Conservation (phyloP, 768 basidiomycete species). For the Neoboletus subvelutipes region DNA sequence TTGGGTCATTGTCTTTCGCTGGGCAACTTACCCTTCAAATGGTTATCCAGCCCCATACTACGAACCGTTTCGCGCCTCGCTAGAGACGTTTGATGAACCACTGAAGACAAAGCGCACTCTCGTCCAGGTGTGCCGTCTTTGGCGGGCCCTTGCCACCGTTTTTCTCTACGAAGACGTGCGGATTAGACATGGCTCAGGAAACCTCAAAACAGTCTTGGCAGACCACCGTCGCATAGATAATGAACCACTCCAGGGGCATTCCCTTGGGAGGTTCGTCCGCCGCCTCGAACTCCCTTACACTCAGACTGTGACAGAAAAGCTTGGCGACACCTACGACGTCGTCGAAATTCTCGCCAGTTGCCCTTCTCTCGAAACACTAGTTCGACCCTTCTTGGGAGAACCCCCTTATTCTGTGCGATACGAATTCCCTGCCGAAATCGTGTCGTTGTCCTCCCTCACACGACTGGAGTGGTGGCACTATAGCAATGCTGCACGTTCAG, state of each 20-base stretch:
- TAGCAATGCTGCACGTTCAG: constrained; percentile 53
- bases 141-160: constrained; percentile 47
- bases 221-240: constrained; percentile 6
- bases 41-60: constrained; percentile 37
- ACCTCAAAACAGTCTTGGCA: constrained; percentile 35
- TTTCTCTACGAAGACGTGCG: constrained; percentile 56
- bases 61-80: constrained; percentile 46
- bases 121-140: constrained; percentile 55
- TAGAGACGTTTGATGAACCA: constrained; percentile 29
- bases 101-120: constrained; percentile 41
- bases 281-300: constrained; percentile 60
- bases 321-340: constrained; percentile 32
- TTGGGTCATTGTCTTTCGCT: constrained; percentile 52
- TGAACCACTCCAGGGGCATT: constrained; percentile 18
- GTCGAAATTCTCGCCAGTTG: constrained; percentile 51
- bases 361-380: constrained; percentile 51
- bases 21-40: constrained; percentile 35
- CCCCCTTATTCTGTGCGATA: constrained; percentile 38
- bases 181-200: constrained; percentile 34
- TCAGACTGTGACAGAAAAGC: constrained; percentile 43
- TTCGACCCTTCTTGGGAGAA: constrained; percentile 41
- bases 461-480: constrained; percentile 73
- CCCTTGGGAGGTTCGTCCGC: constrained; percentile 42
- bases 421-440: constrained; percentile 50
- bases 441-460: constrained; percentile 50